phyloP scores from a whole-genome alignment of 352 stramenopile genomes.

The Phytophthora podocarpi region DNA sequence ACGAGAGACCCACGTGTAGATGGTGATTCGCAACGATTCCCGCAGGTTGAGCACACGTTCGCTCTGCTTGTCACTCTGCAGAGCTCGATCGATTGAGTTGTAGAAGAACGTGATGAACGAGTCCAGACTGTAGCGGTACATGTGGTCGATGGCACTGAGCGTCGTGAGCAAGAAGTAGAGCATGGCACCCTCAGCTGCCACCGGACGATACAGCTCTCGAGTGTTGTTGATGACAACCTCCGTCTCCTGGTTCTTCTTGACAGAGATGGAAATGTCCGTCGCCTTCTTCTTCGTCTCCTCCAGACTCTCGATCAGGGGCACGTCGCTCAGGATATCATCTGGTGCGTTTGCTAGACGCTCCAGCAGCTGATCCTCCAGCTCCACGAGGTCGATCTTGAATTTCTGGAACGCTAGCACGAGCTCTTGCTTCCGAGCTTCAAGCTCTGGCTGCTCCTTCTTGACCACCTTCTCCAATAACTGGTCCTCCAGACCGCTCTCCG shows the following conservation, averaged over 20 bases:
- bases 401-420: slow-evolving; percentile 93
- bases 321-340: slow-evolving; percentile 96
- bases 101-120: slow-evolving; percentile 98
- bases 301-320: slow-evolving; percentile 96
- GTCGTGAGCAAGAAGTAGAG: slow-evolving; percentile 98
- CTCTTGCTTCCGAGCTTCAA: slow-evolving; percentile 94
- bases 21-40: slow-evolving; percentile 95
- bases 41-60: slow-evolving; percentile 93
- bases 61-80: slow-evolving; percentile 84
- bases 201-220: slow-evolving; percentile 93
- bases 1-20: slow-evolving; percentile 96
- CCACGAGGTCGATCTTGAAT: slow-evolving; percentile 97
- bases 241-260: slow-evolving; percentile 95
- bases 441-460: slow-evolving; percentile 94
- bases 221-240: slow-evolving; percentile 95
- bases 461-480: slow-evolving; percentile 97
- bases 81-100: slow-evolving; percentile 94
- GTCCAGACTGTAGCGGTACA: slow-evolving; percentile 98
- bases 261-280: slow-evolving; percentile 95
- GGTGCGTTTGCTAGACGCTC: slow-evolving; percentile 95
- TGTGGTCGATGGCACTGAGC: slow-evolving; percentile 96
- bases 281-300: slow-evolving; percentile 97
- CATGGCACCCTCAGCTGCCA: slow-evolving; percentile 96
- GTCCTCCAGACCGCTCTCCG: slow-evolving; percentile 95
- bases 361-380: slow-evolving; percentile 96